Percentiles rank a stretch among this genome's conserved stretches.
phyloP scores from a whole-genome alignment of 345 rosid genomes.

The Melaleuca quinquenervia region DNA sequence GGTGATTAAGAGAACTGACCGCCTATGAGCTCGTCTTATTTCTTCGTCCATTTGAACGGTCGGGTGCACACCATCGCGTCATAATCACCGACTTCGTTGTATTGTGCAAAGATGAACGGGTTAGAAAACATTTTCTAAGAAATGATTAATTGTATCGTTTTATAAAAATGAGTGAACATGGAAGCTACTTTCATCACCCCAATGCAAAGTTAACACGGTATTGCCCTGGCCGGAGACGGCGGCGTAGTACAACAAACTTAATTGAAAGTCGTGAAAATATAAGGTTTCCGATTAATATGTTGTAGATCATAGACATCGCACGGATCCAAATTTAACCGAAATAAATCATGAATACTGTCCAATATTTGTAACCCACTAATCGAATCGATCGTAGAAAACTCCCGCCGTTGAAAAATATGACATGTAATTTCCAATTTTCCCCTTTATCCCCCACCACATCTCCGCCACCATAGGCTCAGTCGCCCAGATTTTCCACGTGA shows the following conservation, averaged over 20 bases:
- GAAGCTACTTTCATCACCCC: too few species aligned
- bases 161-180: too few species aligned
- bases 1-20: background rate
- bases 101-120: too few species aligned
- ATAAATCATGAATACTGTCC: background rate
- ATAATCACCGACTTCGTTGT: too few species aligned
- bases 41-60: background rate
- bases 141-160: too few species aligned
- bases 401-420: background rate
- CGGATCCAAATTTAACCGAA: background rate
- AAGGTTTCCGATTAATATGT: background rate
- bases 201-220: too few species aligned
- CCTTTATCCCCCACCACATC: background rate
- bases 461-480: background rate
- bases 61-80: too few species aligned
- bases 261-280: background rate
- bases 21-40: background rate
- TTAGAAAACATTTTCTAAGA: too few species aligned
- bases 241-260: too few species aligned
- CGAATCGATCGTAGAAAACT: background rate
- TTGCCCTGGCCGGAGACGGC: too few species aligned
- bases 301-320: background rate
- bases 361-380: background rate
- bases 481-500: background rate
- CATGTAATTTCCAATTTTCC: background rate